These are phyloP conservation scores for Penicillium vulpinum DNA, from an alignment of 2,329 filamentous ascomycete genomes.

Conservation along the genomic window DNA sequence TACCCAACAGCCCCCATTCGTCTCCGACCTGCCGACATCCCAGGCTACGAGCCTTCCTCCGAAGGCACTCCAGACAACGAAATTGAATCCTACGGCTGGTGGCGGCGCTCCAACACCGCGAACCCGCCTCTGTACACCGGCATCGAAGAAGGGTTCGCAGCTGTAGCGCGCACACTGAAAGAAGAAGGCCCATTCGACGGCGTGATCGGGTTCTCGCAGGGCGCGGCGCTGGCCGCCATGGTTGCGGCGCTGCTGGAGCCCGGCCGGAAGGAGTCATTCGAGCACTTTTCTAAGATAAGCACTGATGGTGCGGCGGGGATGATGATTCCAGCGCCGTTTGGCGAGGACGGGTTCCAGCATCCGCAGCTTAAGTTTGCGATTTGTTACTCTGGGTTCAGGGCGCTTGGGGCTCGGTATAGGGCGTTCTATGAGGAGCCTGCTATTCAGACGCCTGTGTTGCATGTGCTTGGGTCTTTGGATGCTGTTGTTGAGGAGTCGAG, in stretches of 20 bases:
- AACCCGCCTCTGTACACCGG: slow-evolving; percentile 65
- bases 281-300: slow-evolving; percentile 32
- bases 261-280: slow-evolving; percentile 50
- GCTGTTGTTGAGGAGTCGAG: slow-evolving; percentile 80
- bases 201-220: slow-evolving; percentile 80
- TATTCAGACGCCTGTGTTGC: slow-evolving; percentile 74
- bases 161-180: slow-evolving; percentile 62
- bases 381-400: slow-evolving; percentile 74
- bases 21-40: slow-evolving; percentile 66
- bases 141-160: slow-evolving; percentile 66
- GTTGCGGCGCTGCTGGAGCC: slow-evolving; percentile 70
- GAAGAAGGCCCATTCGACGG: slow-evolving; percentile 71
- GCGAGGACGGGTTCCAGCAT: slow-evolving; percentile 42
- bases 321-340: slow-evolving; percentile 54
- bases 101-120: slow-evolving; percentile 63
- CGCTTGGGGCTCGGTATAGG: slow-evolving; percentile 60
- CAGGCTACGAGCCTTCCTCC: slow-evolving; percentile 59
- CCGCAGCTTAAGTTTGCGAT: slow-evolving; percentile 68
- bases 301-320: slow-evolving; percentile 40
- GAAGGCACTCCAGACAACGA: slow-evolving; percentile 49
- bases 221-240: slow-evolving; percentile 70
- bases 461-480: slow-evolving; percentile 81
- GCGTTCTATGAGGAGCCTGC: slow-evolving; percentile 70
- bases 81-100: slow-evolving; percentile 80
- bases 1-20: slow-evolving; percentile 70